These are phyloP conservation scores for Penicillium malachiteum DNA, from an alignment of 495 filamentous ascomycete species.

Conservation along the genomic window DNA sequence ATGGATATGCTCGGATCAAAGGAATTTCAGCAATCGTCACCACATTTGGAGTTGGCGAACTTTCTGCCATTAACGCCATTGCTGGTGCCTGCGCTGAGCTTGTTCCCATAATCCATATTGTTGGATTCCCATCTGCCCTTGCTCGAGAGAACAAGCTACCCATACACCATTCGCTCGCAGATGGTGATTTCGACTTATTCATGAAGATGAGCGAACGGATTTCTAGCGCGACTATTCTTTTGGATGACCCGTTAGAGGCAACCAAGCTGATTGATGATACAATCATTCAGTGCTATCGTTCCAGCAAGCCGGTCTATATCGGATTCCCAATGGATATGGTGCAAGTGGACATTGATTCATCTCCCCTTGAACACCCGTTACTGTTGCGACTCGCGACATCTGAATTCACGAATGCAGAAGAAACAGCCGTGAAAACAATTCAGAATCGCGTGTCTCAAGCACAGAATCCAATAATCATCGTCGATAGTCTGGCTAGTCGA, in stretches of 20 bases:
- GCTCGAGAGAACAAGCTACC: conserved; percentile 22
- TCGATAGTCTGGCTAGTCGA: conserved; percentile 10
- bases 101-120: conserved; percentile 78
- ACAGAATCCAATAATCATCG: conserved; percentile 7
- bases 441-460: neutral
- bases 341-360: conserved; percentile 6
- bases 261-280: conserved; percentile 12
- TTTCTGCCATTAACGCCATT: conserved; percentile 70
- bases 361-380: conserved; percentile 5
- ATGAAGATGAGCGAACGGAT: conserved; percentile 26
- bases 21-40: conserved; percentile 70
- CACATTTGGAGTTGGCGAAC: conserved; percentile 77
- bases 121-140: conserved; percentile 48
- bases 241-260: conserved; percentile 7
- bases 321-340: conserved; percentile 13
- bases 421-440: conserved; percentile 2
- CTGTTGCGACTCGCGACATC: neutral
- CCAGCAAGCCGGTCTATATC: conserved; percentile 16
- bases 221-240: conserved; percentile 4
- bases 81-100: conserved; percentile 71
- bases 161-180: conserved; percentile 42
- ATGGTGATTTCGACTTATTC: conserved; percentile 37
- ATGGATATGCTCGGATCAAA: conserved; percentile 74
- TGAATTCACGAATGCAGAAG: neutral
- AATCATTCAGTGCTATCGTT: conserved; percentile 7